A percentile compares a stretch with the other conserved stretches of the same genome.
These are phyloP conservation scores for Phytophthora brassicae DNA, from an alignment of 352 stramenopile genomes.

Conservation along the genomic window DNA sequence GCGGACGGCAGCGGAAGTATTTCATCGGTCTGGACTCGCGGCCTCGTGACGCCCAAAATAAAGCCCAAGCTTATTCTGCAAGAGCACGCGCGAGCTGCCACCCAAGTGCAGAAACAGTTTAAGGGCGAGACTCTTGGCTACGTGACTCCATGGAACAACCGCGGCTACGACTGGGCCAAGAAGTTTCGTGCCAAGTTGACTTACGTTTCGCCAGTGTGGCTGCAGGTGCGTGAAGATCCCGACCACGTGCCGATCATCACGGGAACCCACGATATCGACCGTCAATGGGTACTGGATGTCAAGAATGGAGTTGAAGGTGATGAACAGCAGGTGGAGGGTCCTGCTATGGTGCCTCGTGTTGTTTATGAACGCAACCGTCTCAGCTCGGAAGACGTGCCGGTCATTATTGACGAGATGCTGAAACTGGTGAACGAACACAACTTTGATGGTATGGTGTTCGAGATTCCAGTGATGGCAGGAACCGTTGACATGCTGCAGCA, in stretches of 20 bases:
- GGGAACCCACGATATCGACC: conserved; percentile 72
- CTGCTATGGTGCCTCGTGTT: conserved; percentile 70
- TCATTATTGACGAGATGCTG: conserved; percentile 60
- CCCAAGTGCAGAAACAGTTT: conserved; percentile 39
- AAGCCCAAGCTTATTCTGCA: conserved; percentile 52
- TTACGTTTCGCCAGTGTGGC: conserved; percentile 81
- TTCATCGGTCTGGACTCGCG: conserved; percentile 43
- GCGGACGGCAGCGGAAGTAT: conserved; percentile 8
- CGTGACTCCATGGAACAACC: conserved; percentile 81
- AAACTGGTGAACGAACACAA: conserved; percentile 36
- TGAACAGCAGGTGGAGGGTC: conserved; percentile 17
- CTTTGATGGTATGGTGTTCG: conserved; percentile 79
- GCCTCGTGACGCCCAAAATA: conserved; percentile 54
- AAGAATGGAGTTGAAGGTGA: conserved; percentile 28
- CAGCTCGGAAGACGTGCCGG: conserved; percentile 43
- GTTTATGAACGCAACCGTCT: conserved; percentile 80
- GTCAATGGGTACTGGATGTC: conserved; percentile 52
- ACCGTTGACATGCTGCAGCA: conserved; percentile 66
- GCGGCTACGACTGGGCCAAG: conserved; percentile 75
- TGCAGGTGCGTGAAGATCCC: conserved; percentile 68
- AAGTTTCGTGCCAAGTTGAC: conserved; percentile 73
- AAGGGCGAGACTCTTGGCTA: conserved; percentile 66
- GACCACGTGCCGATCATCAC: conserved; percentile 59
- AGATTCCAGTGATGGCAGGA: conserved; percentile 63
- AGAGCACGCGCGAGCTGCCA: conserved; percentile 31